Evolutionary conservation across 2,329 filamentous ascomycete species (phyloP).

Genomic region (Sphaerulina musiva): DNA sequence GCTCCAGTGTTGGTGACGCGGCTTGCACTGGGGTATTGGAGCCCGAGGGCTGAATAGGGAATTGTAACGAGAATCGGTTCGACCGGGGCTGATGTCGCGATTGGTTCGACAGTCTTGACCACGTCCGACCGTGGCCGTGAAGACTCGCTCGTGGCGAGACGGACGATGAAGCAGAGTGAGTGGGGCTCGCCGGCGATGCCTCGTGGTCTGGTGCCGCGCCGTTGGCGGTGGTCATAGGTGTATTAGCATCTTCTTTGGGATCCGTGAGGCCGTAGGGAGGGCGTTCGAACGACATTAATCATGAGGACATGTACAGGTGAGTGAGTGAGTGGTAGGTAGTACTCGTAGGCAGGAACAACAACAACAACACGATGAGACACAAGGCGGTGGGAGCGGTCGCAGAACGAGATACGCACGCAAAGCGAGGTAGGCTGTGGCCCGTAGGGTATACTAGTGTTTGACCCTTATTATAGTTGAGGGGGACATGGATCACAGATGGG

Average conservation of each 20-base stretch:
- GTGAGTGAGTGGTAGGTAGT: background rate
- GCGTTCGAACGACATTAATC: conserved; percentile 14
- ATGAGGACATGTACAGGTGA: conserved; percentile 8
- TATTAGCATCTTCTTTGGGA: conserved; percentile 9
- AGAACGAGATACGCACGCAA: too few relatives aligned
- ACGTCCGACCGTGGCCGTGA: conserved; percentile 27
- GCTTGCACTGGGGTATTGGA: conserved; percentile 30
- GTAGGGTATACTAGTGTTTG: too few relatives aligned
- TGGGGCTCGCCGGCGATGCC: conserved; percentile 18
- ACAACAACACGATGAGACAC: too few relatives aligned
- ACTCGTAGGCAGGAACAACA: too few relatives aligned
- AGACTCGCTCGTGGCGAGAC: conserved; percentile 19
- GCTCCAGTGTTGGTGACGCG: conserved; percentile 31
- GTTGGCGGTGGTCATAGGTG: conserved; percentile 6
- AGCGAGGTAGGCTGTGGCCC: too few relatives aligned
- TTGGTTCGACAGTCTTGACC: conserved; percentile 25
- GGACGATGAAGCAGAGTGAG: conserved; percentile 12
- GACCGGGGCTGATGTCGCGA: conserved; percentile 15
- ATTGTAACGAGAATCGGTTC: conserved; percentile 46
- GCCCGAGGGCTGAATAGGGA: conserved; percentile 41
- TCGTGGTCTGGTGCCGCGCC: background rate
- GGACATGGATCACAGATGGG: too few relatives aligned
- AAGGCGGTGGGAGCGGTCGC: too few relatives aligned
- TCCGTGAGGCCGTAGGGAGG: conserved; percentile 13
- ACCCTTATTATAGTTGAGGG: too few relatives aligned